These are phyloP conservation scores for Aspergillus piperis DNA, from an alignment of 2,329 filamentous ascomycete species.

Conservation along the genomic window DNA sequence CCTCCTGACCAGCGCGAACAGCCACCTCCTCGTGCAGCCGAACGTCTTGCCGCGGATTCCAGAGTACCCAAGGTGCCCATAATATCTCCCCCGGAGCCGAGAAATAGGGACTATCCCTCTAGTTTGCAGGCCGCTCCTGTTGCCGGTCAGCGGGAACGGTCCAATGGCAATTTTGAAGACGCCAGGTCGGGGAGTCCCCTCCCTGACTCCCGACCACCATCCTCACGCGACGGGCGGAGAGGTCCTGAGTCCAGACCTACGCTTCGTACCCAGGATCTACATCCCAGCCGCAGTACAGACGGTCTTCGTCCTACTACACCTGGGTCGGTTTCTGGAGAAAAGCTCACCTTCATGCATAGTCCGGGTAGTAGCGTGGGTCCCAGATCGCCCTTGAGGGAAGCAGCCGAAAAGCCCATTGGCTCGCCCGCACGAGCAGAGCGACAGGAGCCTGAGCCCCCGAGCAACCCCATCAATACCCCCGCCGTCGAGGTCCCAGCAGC, in stretches of 20 bases:
- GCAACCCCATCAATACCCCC: slow-evolving; percentile 17
- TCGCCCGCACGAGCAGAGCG: slow-evolving; percentile 36
- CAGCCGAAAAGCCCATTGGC: slow-evolving; percentile 35
- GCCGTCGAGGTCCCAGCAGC: slow-evolving; percentile 24
- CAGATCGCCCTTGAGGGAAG: slow-evolving; percentile 32
- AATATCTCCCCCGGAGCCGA: slow-evolving; percentile 24
- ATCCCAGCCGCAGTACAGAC: slow-evolving; percentile 29
- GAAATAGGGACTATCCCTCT: slow-evolving; percentile 23
- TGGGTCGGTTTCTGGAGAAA: slow-evolving; percentile 28
- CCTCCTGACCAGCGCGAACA: slow-evolving; percentile 27
- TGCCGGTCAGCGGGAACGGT: slow-evolving; percentile 13
- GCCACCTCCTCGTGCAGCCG: slow-evolving; percentile 26
- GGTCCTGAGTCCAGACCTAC: slow-evolving; percentile 22
- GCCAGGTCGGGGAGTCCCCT: slow-evolving; percentile 21
- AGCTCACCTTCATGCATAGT: slow-evolving; percentile 20
- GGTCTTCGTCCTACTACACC: slow-evolving; percentile 34
- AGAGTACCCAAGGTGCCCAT: slow-evolving; percentile 18
- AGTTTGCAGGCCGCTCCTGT: slow-evolving; percentile 16
- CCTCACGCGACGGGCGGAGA: slow-evolving; percentile 31
- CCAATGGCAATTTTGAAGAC: slow-evolving; percentile 23
- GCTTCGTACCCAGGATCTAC: slow-evolving; percentile 22
- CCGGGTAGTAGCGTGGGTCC: slow-evolving; percentile 31
- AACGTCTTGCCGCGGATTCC: slow-evolving; percentile 23
- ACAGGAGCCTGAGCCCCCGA: slow-evolving; percentile 32
- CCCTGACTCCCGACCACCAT: slow-evolving; percentile 27